Evolutionary conservation across 805 yeast genomes (phyloP), one percentile per base, ranked within the genome.

Genomic region (Yamadazyma tumulicola): DNA sequence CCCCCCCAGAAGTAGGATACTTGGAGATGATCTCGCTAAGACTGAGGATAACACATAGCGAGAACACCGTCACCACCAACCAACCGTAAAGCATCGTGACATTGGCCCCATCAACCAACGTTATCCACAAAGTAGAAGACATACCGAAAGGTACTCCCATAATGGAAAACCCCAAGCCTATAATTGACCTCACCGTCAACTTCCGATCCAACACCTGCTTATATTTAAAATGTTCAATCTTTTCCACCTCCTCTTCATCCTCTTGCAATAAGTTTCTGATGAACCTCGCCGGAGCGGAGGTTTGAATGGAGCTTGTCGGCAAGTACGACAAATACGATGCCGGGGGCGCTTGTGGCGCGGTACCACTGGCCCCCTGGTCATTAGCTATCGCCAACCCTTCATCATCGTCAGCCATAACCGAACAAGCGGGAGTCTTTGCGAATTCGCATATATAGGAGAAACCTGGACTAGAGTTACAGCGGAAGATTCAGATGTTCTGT

Each of bases 111-210:
- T 83, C 85, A 7, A 78, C 69, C 34, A 85, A 59, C 3, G 85
- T 82, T 19, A 81, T 79, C 49, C 81, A 77, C 53, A 85, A 65
- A 1, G 88, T 82, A 3, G 86, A 77, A 7, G 87, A 77, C 47
- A 85, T 70, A 1, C 91, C 88, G 47, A 83, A 71, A 0, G 89
- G 91, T 0, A 86, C 89, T 26, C 86, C 85, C 89, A 85, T 82
- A 20, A 85, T 59, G 1, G 88, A 78, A 52, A 85, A 83, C 0
- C 93, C 91, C 16, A 85, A 61, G 4, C 93, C 95, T 15, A 85
- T 74, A 29, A 85, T 76, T 0, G 89, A 80, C 1, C 77, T 64
- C 8, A 81, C 79, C 0, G 85, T 79, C 37, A 84, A 67, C 41
- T 81, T 78, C 46, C 86, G 69, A 39, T 76, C 77, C 39, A 85